These are phyloP conservation scores for Naganishia friedmannii DNA, from an alignment of 768 basidiomycete genomes.

Conservation along the genomic window DNA sequence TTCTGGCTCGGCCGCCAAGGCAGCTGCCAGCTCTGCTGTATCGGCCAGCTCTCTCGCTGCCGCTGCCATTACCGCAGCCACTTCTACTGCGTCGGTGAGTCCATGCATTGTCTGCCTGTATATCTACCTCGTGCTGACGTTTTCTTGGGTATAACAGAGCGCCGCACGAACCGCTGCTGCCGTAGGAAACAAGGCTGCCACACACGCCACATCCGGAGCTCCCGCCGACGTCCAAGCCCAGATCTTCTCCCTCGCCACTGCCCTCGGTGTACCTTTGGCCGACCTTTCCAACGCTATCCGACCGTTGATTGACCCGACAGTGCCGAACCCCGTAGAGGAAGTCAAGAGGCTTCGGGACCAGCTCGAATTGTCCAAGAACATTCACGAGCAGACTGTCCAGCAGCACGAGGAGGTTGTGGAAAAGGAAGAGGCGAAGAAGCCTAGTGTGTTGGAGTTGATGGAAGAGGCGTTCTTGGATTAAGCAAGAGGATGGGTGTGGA, in stretches of 20 bases:
- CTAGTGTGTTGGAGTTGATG: constrained; percentile 41
- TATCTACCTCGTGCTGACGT: not conserved
- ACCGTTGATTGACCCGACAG: constrained; percentile 49
- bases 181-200: not conserved
- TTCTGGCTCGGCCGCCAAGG: constrained; percentile 27
- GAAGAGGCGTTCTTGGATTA: constrained; percentile 50
- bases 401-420: constrained; percentile 55
- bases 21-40: constrained; percentile 31
- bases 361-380: constrained; percentile 37
- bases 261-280: constrained; percentile 48
- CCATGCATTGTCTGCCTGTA: not conserved
- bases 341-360: constrained; percentile 38
- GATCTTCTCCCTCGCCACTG: constrained; percentile 43
- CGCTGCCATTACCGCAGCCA: constrained; percentile 23
- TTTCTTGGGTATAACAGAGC: not conserved
- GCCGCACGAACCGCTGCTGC: constrained; percentile 17
- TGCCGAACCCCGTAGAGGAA: constrained; percentile 46
- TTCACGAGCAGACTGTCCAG: constrained; percentile 34
- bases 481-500: not conserved
- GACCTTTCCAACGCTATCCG: constrained; percentile 48
- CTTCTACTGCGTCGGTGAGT: constrained; percentile 20
- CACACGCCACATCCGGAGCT: constrained; percentile 8
- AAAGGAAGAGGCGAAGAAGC: constrained; percentile 64
- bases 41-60: constrained; percentile 23
- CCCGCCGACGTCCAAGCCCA: constrained; percentile 43